Conservation (phyloP, 352 stramenopile species). For the Pythium phragmitis region DNA sequence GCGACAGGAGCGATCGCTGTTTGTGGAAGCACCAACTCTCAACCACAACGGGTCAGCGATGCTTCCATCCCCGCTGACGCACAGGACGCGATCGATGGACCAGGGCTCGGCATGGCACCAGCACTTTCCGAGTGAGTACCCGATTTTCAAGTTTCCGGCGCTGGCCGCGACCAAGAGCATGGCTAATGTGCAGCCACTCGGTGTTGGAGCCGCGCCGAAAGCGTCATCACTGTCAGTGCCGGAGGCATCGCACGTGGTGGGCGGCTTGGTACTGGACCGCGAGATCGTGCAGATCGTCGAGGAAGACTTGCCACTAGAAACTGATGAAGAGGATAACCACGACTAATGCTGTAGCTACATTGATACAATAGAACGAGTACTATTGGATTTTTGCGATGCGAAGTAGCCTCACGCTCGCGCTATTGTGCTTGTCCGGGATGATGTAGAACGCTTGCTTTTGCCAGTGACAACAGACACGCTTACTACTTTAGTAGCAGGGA, state of each 20-base stretch:
- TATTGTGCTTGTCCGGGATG: too few species aligned
- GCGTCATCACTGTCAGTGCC: neutral
- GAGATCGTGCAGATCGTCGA: slow-evolving; percentile 19
- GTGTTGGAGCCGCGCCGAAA: neutral
- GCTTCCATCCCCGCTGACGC: slow-evolving; percentile 28
- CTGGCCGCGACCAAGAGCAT: slow-evolving; percentile 21
- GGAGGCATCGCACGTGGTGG: neutral
- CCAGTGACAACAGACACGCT: too few species aligned
- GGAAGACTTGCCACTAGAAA: slow-evolving; percentile 7
- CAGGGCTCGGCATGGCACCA: slow-evolving; percentile 39
- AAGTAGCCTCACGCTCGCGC: neutral
- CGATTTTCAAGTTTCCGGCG: slow-evolving; percentile 58
- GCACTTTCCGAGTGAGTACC: slow-evolving; percentile 51
- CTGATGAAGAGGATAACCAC: slow-evolving; percentile 14
- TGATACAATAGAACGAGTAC: neutral
- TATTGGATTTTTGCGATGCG: neutral
- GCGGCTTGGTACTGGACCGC: neutral
- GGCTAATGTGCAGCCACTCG: slow-evolving; percentile 21
- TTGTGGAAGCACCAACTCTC: slow-evolving; percentile 59
- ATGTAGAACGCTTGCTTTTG: too few species aligned
- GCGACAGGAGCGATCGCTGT: slow-evolving; percentile 74
- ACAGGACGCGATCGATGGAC: slow-evolving; percentile 47
- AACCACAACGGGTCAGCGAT: slow-evolving; percentile 9
- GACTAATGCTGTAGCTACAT: slow-evolving; percentile 5
- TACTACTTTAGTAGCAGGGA: too few species aligned